Conservation (phyloP, 345 rosid genomes). For the Lepidium sativum region DNA sequence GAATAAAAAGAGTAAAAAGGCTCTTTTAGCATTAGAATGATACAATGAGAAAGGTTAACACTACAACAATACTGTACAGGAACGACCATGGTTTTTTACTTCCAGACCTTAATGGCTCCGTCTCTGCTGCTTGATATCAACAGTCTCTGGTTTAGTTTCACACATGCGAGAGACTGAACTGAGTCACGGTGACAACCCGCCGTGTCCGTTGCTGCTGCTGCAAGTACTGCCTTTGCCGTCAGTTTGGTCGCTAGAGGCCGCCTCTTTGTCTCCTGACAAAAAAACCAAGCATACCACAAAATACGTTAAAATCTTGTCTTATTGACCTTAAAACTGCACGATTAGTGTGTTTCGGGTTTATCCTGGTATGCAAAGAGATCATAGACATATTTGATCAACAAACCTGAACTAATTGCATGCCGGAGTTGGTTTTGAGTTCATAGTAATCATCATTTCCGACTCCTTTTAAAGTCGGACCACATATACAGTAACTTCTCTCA, state of each 20-base stretch:
- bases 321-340: not conserved
- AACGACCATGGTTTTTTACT: constrained; percentile 30
- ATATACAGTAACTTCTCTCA: constrained; percentile 70
- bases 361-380: not conserved
- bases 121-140: constrained; percentile 90
- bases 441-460: constrained; percentile 54
- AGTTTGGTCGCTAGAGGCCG: constrained; percentile 49
- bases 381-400: not conserved
- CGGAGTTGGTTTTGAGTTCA: constrained; percentile 52
- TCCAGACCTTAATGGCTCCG: constrained; percentile 98
- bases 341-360: not conserved
- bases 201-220: constrained; percentile 74
- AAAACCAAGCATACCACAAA: too few relatives aligned
- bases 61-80: constrained; percentile 14
- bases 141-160: constrained; percentile 87
- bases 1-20: not conserved
- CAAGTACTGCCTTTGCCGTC: constrained; percentile 68
- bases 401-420: constrained; percentile 89
- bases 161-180: constrained; percentile 70
- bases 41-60: not conserved
- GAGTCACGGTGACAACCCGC: constrained; percentile 98
- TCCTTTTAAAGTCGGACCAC: constrained; percentile 77
- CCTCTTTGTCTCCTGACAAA: constrained; percentile 67
- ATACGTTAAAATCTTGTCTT: too few relatives aligned
- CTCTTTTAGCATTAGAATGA: not conserved